phyloP scores from a whole-genome alignment of 305 asterid genomes.

The Fraxinus angustifolia region DNA sequence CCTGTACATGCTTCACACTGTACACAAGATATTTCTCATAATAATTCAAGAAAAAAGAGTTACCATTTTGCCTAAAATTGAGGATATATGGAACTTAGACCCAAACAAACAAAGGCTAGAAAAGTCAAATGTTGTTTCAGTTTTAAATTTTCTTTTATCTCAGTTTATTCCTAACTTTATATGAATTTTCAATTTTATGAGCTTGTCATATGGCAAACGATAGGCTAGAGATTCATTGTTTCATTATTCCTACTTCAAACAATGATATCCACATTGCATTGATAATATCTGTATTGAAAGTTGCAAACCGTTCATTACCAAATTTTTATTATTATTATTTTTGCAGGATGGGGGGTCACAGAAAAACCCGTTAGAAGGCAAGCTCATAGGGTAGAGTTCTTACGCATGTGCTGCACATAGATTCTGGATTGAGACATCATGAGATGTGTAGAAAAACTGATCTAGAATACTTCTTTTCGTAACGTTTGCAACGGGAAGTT shows the following conservation, averaged over 20 bases:
- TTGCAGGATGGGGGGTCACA: neutral
- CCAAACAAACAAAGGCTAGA: conserved; percentile 8
- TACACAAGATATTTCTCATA: conserved; percentile 20
- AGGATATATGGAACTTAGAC: conserved; percentile 8
- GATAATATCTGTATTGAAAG: neutral
- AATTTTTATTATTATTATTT: neutral
- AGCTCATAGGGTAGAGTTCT: conserved; percentile 12
- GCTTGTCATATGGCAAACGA: neutral
- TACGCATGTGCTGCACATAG: conserved; percentile 90
- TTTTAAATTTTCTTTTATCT: neutral
- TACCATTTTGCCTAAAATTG: neutral
- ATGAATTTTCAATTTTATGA: neutral
- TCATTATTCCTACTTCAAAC: neutral
- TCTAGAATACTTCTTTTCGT: conserved; percentile 59
- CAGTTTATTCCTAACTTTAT: neutral
- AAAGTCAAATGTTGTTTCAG: conserved; percentile 5
- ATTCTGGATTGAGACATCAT: conserved; percentile 61
- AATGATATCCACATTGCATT: neutral
- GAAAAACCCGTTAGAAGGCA: neutral
- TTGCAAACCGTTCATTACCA: neutral
- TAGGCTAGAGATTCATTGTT: neutral
- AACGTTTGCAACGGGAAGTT: conserved; percentile 73
- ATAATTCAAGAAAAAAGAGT: conserved; percentile 10
- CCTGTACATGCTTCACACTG: conserved; percentile 87
- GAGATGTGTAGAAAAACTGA: conserved; percentile 91